A percentile compares a stretch with the other conserved stretches of the same genome.
Evolutionary conservation across 176 grass and related monocot genomes (phyloP).

Genomic region (barley (Hordeum vulgare)): DNA sequence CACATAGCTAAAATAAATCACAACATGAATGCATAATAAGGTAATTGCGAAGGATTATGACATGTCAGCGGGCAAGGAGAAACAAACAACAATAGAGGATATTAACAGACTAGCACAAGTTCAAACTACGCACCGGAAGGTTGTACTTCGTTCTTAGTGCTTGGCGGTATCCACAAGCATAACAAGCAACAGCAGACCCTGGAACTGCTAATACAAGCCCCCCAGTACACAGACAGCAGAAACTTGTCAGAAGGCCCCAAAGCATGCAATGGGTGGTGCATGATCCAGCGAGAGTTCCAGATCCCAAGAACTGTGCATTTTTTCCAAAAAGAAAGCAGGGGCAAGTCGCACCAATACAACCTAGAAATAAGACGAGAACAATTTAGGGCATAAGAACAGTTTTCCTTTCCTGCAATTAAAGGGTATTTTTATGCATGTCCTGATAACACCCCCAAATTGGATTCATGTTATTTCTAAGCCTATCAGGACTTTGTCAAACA

Average conservation of each 20-base stretch:
- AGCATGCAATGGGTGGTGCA: conserved; percentile 82
- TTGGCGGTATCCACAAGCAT: conserved; percentile 70
- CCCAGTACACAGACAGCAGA: conserved; percentile 76
- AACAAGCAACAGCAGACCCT: conserved; percentile 83
- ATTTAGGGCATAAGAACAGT: background rate
- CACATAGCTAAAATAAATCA: background rate
- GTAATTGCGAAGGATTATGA: background rate
- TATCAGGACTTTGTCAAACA: background rate
- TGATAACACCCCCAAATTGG: background rate
- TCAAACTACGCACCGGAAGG: conserved; percentile 48
- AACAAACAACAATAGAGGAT: background rate
- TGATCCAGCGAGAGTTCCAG: conserved; percentile 73
- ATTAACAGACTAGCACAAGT: background rate
- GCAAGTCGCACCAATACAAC: conserved; percentile 73
- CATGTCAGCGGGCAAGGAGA: background rate
- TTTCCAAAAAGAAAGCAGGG: conserved; percentile 90
- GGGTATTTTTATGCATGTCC: background rate
- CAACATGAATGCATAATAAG: background rate
- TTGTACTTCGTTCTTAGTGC: conserved; percentile 68
- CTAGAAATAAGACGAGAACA: conserved; percentile 35
- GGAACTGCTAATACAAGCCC: conserved; percentile 70
- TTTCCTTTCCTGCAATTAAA: background rate
- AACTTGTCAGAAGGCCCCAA: conserved; percentile 77
- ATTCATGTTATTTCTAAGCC: background rate
- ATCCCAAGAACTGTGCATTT: conserved; percentile 81